Evolutionary conservation across 2,329 filamentous ascomycete genomes (phyloP).

Genomic region (Pseudogymnoascus sp.): DNA sequence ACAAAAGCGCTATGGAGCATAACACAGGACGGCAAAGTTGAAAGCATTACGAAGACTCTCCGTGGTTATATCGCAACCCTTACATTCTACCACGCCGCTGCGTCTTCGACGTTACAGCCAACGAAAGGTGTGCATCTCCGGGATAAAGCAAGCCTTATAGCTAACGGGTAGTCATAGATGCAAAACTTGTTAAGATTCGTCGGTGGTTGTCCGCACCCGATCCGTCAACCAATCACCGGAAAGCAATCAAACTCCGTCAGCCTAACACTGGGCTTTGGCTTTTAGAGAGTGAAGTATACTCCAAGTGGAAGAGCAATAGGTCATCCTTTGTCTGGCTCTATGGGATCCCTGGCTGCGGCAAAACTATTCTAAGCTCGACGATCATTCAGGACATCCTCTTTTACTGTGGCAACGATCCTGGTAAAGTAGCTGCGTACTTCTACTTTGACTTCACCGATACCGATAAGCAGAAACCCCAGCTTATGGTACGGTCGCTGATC

Average conservation of each 20-base stretch:
- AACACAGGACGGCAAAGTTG: slow-evolving; percentile 2
- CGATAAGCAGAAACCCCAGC: slow-evolving; percentile 29
- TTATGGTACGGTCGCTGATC: slow-evolving; percentile 33
- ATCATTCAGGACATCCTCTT: slow-evolving; percentile 24
- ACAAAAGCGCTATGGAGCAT: slow-evolving; percentile 11
- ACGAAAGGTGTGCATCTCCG: neutral
- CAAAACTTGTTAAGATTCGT: slow-evolving; percentile 12
- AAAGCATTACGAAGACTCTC: slow-evolving; percentile 10
- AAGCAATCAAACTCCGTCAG: slow-evolving; percentile 27
- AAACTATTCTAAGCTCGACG: slow-evolving; percentile 34
- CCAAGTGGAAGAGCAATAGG: slow-evolving; percentile 25
- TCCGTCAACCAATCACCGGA: slow-evolving; percentile 30
- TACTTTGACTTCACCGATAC: slow-evolving; percentile 35
- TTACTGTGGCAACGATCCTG: neutral
- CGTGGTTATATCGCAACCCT: slow-evolving; percentile 10
- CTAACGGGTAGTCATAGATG: neutral
- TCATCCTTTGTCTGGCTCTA: slow-evolving; percentile 33
- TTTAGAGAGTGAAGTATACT: slow-evolving; percentile 25
- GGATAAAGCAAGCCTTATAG: neutral
- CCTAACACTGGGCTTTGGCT: slow-evolving; percentile 31
- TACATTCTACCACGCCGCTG: slow-evolving; percentile 11
- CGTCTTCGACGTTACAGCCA: slow-evolving; percentile 10
- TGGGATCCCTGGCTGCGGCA: slow-evolving; percentile 36
- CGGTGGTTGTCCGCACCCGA: slow-evolving; percentile 32
- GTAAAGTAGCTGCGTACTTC: slow-evolving; percentile 25